Percentiles rank a stretch among this genome's conserved stretches.
phyloP scores from a whole-genome alignment of 257 asterid species.

The Gentiana dahurica region DNA sequence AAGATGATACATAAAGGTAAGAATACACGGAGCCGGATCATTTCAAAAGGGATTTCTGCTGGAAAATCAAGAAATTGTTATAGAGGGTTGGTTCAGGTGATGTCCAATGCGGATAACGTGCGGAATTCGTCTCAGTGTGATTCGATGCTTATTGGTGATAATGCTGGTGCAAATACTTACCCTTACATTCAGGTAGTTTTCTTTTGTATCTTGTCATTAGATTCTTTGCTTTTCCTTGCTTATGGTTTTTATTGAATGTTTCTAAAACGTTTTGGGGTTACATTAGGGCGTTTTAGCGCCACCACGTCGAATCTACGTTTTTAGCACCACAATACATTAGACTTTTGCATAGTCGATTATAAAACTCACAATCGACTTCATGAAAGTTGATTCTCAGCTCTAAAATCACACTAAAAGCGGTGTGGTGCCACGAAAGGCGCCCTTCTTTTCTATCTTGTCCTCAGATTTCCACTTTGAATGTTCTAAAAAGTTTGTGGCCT shows the following conservation, averaged over 20 bases:
- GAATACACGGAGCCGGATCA: slow-evolving; percentile 87
- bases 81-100: slow-evolving; percentile 84
- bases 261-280: too few relatives aligned
- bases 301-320: too few relatives aligned
- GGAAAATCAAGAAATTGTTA: slow-evolving; percentile 82
- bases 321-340: too few relatives aligned
- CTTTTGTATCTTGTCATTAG: background rate
- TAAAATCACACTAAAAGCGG: too few relatives aligned
- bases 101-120: slow-evolving; percentile 79
- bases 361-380: too few relatives aligned
- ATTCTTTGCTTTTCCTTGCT: background rate
- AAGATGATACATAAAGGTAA: slow-evolving; percentile 98
- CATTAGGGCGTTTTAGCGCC: too few relatives aligned
- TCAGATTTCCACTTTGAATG: too few relatives aligned
- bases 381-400: too few relatives aligned
- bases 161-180: slow-evolving; percentile 89
- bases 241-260: background rate
- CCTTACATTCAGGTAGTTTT: slow-evolving; percentile 85
- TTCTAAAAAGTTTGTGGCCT: too few relatives aligned
- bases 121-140: slow-evolving; percentile 84
- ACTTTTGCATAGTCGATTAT: too few relatives aligned
- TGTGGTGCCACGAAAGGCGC: too few relatives aligned
- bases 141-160: slow-evolving; percentile 91
- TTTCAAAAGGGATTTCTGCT: slow-evolving; percentile 93
- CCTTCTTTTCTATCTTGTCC: too few relatives aligned